These are phyloP conservation scores for Leccinum ponderosum DNA, from an alignment of 1,284 basidiomycete species.

Conservation along the genomic window DNA sequence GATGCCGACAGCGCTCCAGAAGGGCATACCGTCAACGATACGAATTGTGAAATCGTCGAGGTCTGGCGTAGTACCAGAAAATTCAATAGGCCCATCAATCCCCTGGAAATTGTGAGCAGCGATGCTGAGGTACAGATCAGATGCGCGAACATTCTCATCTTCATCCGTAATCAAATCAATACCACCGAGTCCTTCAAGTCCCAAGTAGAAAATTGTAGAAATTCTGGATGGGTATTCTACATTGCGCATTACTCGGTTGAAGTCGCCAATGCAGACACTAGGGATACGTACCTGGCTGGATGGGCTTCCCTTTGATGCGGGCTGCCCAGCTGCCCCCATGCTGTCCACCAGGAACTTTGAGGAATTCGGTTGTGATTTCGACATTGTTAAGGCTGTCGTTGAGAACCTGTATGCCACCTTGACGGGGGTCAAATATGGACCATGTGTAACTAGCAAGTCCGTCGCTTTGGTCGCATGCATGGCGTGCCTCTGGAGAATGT, in stretches of 20 bases:
- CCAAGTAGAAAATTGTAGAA: conserved; percentile 84
- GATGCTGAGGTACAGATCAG: neutral
- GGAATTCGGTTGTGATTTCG: conserved; percentile 78
- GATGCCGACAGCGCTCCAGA: neutral
- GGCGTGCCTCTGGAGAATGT: conserved; percentile 62
- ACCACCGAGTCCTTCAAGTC: conserved; percentile 83
- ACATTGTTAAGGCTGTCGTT: conserved; percentile 84
- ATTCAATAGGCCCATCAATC: conserved; percentile 63
- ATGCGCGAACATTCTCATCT: conserved; percentile 61
- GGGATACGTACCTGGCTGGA: conserved; percentile 58
- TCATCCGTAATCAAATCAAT: conserved; percentile 78
- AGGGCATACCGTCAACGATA: conserved; percentile 70
- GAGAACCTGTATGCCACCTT: conserved; percentile 84
- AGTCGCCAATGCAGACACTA: neutral
- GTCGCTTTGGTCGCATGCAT: conserved; percentile 90
- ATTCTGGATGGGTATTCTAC: conserved; percentile 59
- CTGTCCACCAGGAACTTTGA: conserved; percentile 79
- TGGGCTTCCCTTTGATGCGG: conserved; percentile 80
- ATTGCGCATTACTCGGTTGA: conserved; percentile 7
- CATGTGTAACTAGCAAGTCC: conserved; percentile 82
- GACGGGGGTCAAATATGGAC: conserved; percentile 84
- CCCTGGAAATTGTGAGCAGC: conserved; percentile 52
- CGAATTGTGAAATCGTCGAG: conserved; percentile 82
- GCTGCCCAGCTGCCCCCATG: conserved; percentile 91
- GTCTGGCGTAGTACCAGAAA: conserved; percentile 73